phyloP scores from a whole-genome alignment of 352 stramenopile species.

The Phytopythium chamaehyphon region DNA sequence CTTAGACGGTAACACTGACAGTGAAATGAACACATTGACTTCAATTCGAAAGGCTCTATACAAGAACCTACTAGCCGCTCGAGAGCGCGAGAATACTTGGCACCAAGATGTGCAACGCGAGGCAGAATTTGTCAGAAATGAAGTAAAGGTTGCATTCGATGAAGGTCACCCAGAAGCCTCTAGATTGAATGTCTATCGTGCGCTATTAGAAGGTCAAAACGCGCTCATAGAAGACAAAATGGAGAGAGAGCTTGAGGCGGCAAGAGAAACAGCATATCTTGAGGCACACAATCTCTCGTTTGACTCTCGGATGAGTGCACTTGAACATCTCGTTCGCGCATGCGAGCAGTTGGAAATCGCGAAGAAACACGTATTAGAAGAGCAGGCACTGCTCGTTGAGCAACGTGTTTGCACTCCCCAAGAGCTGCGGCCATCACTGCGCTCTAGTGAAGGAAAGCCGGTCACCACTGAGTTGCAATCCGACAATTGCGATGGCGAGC shows the following conservation, averaged over 20 bases:
- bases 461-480: not conserved
- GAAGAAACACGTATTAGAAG: conserved; percentile 8
- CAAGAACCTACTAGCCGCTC: conserved; percentile 3
- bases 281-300: conserved; percentile 19
- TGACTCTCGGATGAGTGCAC: conserved; percentile 13
- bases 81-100: not conserved
- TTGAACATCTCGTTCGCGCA: conserved; percentile 18
- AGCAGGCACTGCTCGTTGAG: conserved; percentile 15
- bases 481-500: not conserved
- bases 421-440: conserved; percentile 2
- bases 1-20: not conserved
- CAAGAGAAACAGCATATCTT: conserved; percentile 28
- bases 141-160: conserved; percentile 14
- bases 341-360: conserved; percentile 15
- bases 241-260: conserved; percentile 34
- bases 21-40: not conserved
- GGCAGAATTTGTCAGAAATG: conserved; percentile 7
- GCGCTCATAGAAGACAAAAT: conserved; percentile 58
- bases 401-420: conserved; percentile 14
- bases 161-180: conserved; percentile 6
- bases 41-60: conserved; percentile 11
- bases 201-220: conserved; percentile 39
- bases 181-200: conserved; percentile 33
- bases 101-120: conserved; percentile 8
- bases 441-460: not conserved